Percentiles rank a stretch among this genome's conserved stretches.
Evolutionary conservation across 1,284 basidiomycete genomes (phyloP).

Genomic region (Fomitopsis schrenkii): DNA sequence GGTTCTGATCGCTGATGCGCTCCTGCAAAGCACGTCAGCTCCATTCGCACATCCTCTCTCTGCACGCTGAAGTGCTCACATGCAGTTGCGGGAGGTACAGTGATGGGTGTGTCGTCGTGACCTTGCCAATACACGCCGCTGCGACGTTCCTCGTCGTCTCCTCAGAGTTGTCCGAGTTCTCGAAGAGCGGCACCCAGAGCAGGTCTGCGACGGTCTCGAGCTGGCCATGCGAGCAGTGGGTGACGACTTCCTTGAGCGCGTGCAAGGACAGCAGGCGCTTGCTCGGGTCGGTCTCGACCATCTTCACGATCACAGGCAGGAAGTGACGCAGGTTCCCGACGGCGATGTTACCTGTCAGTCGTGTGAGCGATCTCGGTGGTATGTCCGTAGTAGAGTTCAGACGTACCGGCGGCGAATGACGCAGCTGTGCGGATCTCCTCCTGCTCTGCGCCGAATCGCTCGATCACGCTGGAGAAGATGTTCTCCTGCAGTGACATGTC

Average conservation of each 20-base stretch:
- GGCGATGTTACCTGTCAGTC: constrained; percentile 78
- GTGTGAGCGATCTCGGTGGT: constrained; percentile 1
- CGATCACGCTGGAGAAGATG: constrained; percentile 71
- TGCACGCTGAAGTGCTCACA: constrained; percentile 39
- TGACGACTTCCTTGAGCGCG: constrained; percentile 94
- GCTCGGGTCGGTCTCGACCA: constrained; percentile 75
- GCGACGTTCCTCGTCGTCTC: constrained; percentile 93
- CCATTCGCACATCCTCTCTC: not conserved
- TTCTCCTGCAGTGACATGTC: constrained; percentile 79
- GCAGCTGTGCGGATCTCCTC: constrained; percentile 87
- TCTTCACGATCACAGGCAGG: constrained; percentile 81
- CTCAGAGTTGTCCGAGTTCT: constrained; percentile 80
- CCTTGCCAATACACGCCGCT: constrained; percentile 93
- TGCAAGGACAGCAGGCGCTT: constrained; percentile 84
- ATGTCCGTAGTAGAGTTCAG: not conserved
- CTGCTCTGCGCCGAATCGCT: constrained; percentile 70
- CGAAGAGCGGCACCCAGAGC: constrained; percentile 89
- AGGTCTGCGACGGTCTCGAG: constrained; percentile 82
- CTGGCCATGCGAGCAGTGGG: constrained; percentile 81
- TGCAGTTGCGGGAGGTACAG: constrained; percentile 92
- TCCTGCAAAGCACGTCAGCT: constrained; percentile 36
- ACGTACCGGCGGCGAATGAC: constrained; percentile 83
- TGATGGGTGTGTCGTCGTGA: constrained; percentile 87
- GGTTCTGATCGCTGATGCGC: constrained; percentile 64
- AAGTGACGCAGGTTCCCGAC: constrained; percentile 87